These are phyloP conservation scores for Jamesozyma rosinii DNA, from an alignment of 805 yeast species.

Conservation along the genomic window DNA sequence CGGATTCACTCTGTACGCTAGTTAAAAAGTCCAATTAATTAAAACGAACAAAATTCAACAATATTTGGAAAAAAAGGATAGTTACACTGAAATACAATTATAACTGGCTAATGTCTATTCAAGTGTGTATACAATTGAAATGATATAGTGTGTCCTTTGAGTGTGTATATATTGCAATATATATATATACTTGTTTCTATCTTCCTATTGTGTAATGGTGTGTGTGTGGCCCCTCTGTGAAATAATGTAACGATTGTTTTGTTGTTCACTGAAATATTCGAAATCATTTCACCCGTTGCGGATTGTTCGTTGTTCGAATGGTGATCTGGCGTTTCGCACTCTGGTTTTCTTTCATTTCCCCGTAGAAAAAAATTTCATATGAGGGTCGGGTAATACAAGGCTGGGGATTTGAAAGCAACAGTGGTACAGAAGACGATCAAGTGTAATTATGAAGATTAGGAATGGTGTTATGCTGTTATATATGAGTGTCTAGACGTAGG, in stretches of 20 bases:
- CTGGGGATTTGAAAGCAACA: too few species aligned
- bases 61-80: background rate
- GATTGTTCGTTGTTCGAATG: background rate
- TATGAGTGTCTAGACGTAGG: background rate
- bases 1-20: background rate
- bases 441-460: background rate
- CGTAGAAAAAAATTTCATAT: background rate
- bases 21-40: background rate
- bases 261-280: background rate
- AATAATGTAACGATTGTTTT: background rate
- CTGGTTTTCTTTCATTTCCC: background rate
- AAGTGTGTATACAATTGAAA: background rate
- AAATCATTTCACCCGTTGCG: background rate
- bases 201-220: background rate
- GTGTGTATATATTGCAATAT: background rate
- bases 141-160: background rate
- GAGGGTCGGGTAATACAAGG: background rate
- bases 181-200: background rate
- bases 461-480: background rate
- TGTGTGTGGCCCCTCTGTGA: background rate
- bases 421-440: too few species aligned
- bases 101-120: background rate
- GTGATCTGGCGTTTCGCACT: constrained; percentile 3
- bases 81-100: background rate
- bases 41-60: background rate